These are phyloP conservation scores for Claviceps arundinis DNA, from an alignment of 2,329 filamentous ascomycete genomes.

Conservation along the genomic window DNA sequence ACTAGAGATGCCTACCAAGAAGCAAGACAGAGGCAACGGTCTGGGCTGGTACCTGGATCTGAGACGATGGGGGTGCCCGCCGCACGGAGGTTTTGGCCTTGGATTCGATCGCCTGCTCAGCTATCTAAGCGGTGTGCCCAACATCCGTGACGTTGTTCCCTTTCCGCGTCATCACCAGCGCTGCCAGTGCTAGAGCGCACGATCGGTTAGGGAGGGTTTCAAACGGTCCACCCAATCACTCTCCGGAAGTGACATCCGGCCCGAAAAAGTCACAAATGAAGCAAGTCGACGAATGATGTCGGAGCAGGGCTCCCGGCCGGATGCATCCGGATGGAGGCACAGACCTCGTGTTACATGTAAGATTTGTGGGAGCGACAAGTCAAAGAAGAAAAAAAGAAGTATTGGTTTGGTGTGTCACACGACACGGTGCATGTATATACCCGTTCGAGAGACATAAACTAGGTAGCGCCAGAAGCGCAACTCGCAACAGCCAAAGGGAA, in stretches of 20 bases:
- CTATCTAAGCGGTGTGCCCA: constrained; percentile 70
- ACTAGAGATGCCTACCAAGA: constrained; percentile 31
- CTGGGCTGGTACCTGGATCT: constrained; percentile 83
- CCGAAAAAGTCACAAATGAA: neutral
- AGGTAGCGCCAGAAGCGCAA: too few species aligned
- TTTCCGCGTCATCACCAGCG: constrained; percentile 66
- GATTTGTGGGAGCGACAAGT: too few species aligned
- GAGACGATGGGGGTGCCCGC: constrained; percentile 78
- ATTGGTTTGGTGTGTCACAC: too few species aligned
- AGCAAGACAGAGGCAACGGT: constrained; percentile 13
- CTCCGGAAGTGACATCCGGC: neutral
- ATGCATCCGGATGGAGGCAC: neutral
- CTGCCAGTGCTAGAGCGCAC: constrained; percentile 39
- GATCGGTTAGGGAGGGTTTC: neutral
- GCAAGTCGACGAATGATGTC: neutral
- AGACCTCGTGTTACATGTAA: neutral
- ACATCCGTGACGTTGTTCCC: constrained; percentile 71
- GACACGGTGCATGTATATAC: too few species aligned
- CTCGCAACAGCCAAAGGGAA: too few species aligned
- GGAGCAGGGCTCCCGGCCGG: neutral
- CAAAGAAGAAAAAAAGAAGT: neutral
- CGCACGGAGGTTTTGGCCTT: constrained; percentile 81
- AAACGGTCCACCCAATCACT: neutral
- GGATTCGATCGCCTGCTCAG: constrained; percentile 79
- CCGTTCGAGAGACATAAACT: too few species aligned